Evolutionary conservation across 371 early-diverging fungal species (phyloP), one percentile per base, ranked within the genome.

Genomic region (Mortierella sp.): DNA sequence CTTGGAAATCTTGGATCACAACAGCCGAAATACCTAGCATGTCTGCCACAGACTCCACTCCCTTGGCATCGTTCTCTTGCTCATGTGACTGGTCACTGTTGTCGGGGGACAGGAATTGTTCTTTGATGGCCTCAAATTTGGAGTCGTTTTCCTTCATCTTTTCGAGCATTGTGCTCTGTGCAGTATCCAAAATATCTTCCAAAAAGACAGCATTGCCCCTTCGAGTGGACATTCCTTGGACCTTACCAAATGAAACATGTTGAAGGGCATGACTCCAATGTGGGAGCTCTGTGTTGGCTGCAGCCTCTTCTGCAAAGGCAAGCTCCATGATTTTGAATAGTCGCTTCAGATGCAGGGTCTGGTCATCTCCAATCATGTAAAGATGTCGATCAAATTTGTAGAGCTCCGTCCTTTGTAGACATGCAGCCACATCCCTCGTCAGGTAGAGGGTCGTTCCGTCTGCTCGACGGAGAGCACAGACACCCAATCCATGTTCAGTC

Each of bases 401-500:
- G 29, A 68, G 82, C 28, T 93, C 88, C 48, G 87, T 83, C 47
- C 99, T 91, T 77, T 94, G 88, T 64, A 93, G 77, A 45, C 96
- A 92, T 28, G 97, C 96, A 16, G 96, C 99, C 60, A 99, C 88
- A 74, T 99, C 99, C 45, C 99, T 93, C 1, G 99, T 97, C 9
- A 97, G 71, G 76, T 99, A 99, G 7, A 99, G 84, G 18, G 97
- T 93, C 7, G 96, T 93, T 19, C 99, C 99, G 84, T 99, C 98
- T 19, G 84, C 84, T 82, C 98, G 94, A 44, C 89, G 86, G 21
- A 99, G 85, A 1, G 96, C 76, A 4, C 93, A 92, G 47, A 83
- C 85, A 29, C 92, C 96, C 29, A 96, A 87, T 60, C 93, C 89
- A 83, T 91, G 83, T 46, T 85, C 68, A 11, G 89, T 88, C 43